phyloP scores from a whole-genome alignment of 441 rosid genomes.

The Iberis amara region DNA sequence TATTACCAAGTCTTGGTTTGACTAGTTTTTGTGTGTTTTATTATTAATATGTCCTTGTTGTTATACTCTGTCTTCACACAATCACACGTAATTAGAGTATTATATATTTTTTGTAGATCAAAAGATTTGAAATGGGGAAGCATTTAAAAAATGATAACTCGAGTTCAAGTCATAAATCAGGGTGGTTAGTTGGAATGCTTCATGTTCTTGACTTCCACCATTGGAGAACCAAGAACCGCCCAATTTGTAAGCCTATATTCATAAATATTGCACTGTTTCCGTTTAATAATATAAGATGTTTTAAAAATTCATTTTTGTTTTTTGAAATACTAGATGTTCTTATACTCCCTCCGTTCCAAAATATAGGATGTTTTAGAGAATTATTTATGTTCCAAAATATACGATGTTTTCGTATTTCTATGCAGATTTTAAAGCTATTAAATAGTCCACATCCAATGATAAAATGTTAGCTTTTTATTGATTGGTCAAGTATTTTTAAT shows the following conservation, averaged over 20 bases:
- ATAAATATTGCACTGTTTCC: no score
- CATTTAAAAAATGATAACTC: conserved; percentile 32
- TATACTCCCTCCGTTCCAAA: no score
- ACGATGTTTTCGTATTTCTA: no score
- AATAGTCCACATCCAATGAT: no score
- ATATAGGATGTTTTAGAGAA: no score
- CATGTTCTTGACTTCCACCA: conserved; percentile 52
- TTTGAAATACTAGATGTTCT: neutral
- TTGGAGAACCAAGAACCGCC: conserved; percentile 35
- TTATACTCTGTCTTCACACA: conserved; percentile 9
- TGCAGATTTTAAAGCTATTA: no score
- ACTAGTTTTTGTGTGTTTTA: neutral
- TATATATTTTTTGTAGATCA: conserved; percentile 3
- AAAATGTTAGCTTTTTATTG: no score
- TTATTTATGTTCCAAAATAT: no score
- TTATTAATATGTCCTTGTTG: conserved; percentile 9
- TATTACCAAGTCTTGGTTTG: conserved; percentile 24
- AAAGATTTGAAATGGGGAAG: conserved; percentile 29
- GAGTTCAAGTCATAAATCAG: conserved; percentile 35
- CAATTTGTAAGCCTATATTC: conserved; percentile 22
- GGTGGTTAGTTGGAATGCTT: conserved; percentile 54
- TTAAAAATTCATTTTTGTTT: no score
- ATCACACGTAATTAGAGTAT: neutral
- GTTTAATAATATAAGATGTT: no score
- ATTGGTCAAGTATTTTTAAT: no score